Evolutionary conservation across 306 rosid genomes (phyloP), one percentile per base, ranked within the genome.

Genomic region (Acacia crassicarpa): DNA sequence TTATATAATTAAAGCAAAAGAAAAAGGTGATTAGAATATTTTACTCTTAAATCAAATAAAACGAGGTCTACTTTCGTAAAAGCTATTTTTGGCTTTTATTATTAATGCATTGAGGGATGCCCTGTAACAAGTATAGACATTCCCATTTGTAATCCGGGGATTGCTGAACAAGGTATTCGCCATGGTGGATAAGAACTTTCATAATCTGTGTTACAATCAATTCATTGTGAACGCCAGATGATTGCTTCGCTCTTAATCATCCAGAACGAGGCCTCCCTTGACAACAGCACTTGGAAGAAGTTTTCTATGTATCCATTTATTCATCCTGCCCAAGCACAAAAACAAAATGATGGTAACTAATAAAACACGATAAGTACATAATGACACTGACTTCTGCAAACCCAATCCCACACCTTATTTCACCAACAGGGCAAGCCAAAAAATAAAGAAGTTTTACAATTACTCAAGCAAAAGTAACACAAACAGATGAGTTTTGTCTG

Each of bases 301-400:
- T 72, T 78, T 30, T 79, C 71, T 71, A 33, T 22, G 62, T n/a
- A 19, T 77, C 78, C 13, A 79, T 72, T 62, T 78, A 85, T 69
- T 75, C 83, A 84, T 84, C 91, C 95, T 89, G 93, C 76, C 77
- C 88, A 83, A 63, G 78, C 69, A 82, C 49, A 83, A 67, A n/a
- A 72, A 83, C 16, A 8, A 81, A 63, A 78, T 44, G 14, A 76
- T 49, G 81, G 30, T 25, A 22, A 12, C 38, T 16, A 62, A 44
- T 30, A 12, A 7, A 48, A 51, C 45, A 72, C 22, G 54, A 38
- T 32, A 62, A 23, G 40, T 25, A 61, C 58, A 41, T 62, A 46
- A 32, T 78, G 74, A 58, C 59, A 56, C 48, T 73, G 54, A 48
- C 44, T 17, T 16, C 46, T 38, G 72, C 23, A n/a, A 22, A n/a